Base-by-base conservation (phyloP, 352 stramenopile genomes). In the Phytophthora pinifolia region DNA sequence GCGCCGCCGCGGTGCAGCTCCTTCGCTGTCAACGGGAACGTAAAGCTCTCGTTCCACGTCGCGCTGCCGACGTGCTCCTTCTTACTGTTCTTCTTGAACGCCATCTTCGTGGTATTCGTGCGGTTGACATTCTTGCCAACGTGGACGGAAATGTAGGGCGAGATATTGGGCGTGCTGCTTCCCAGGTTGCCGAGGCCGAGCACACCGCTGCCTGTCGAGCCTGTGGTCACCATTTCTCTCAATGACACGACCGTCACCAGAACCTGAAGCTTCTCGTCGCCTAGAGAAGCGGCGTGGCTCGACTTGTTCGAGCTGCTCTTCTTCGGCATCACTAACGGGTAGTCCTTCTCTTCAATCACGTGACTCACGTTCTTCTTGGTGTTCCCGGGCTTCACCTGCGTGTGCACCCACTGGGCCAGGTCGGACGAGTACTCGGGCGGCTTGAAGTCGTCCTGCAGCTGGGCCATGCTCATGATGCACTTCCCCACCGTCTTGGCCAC, bases 301-400 rank as follows among this genome's bases (percentile, higher is more conserved):
- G 54, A 30, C 25, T 59, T 54, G 22, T 67, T 67, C 3, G 58
- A 68, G 22, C 70, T 77, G 42, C 78, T 88, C 20, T 82, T 75
- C 37, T 83, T 71, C 20, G 77, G 59, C 47, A 95, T 74, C 25
- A 84, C 69, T 12, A 95, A 51, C 14, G 80, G 75, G 44, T 95
- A 95, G 20, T 90, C 79, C 38, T 83, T 89, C 45, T 95, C 83
- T 18, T 71, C 74, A 35, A 94, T 72, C 9, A 74, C 59, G 37
- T 92, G 79, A 44, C 82, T 89, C n/a, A 82, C 64, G 46, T 94
- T 94, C 63, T 89, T 86, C 66, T 86, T 91, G 10, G 76, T 88
- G 48, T 92, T 80, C 4, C 79, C 68, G 13, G 80, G 79, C 51
- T 87, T 89, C 35, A 89, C 70, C 37, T 86, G 76, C 1, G 78